Percentiles rank a stretch among this genome's conserved stretches.
Conservation (phyloP, 768 basidiomycete genomes). For the Trametes maxima region DNA sequence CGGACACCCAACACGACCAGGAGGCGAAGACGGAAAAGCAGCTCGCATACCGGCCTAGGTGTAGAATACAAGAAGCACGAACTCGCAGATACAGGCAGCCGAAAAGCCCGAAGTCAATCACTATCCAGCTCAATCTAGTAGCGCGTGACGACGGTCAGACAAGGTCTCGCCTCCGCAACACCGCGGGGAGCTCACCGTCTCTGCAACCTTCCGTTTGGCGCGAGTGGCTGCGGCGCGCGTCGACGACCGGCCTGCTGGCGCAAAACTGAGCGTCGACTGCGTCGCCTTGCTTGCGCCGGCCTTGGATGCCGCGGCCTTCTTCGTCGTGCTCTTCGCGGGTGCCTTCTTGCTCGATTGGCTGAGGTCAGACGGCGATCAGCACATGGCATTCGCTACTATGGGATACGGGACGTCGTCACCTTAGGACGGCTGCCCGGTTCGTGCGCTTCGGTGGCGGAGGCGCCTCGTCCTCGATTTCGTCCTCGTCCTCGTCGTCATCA, state of each 20-base stretch:
- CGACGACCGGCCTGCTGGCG: conserved; percentile 54
- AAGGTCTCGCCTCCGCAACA: neutral
- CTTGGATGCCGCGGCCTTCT: conserved; percentile 41
- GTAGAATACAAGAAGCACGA: neutral
- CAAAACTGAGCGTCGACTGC: conserved; percentile 65
- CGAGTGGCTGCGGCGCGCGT: conserved; percentile 70
- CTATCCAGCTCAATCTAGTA: conserved; percentile 27
- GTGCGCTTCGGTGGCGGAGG: conserved; percentile 56
- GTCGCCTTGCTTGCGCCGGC: conserved; percentile 32
- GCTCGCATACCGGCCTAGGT: neutral
- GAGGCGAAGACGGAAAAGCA: neutral
- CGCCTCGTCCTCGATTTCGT: conserved; percentile 55
- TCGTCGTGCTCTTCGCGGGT: conserved; percentile 50
- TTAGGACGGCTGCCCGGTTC: conserved; percentile 64
- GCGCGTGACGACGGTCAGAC: neutral
- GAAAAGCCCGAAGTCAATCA: conserved; percentile 16
- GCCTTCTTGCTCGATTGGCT: conserved; percentile 45
- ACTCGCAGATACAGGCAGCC: neutral
- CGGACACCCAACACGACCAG: neutral
- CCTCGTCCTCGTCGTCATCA: conserved; percentile 60
- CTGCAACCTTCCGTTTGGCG: conserved; percentile 64
- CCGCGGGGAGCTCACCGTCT: conserved; percentile 33
- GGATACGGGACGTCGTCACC: conserved; percentile 41
- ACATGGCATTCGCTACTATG: neutral
- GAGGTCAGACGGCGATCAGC: neutral